Evolutionary conservation across 1,284 basidiomycete species (phyloP).

Genomic region (Apiotrichum veenhuisii): DNA sequence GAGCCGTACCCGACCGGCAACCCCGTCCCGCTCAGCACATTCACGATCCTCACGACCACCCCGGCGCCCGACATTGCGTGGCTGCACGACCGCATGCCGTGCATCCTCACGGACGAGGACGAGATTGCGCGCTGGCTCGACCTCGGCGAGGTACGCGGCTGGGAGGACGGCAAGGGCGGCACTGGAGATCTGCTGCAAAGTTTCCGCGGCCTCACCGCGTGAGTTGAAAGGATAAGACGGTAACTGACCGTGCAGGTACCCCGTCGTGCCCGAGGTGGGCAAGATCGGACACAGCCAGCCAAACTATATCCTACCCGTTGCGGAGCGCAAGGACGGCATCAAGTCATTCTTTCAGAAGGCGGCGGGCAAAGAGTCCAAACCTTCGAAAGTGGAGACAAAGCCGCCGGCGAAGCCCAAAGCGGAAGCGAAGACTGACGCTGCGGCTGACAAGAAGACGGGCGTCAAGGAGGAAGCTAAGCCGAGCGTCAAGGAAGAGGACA

Average conservation of each 20-base stretch:
- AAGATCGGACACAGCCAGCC: constrained; percentile 81
- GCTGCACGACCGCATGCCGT: constrained; percentile 90
- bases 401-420: constrained; percentile 18
- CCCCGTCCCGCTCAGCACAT: constrained; percentile 67
- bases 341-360: constrained; percentile 79
- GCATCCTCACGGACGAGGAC: constrained; percentile 65
- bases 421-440: constrained; percentile 2
- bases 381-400: neutral
- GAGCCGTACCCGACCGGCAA: constrained; percentile 52
- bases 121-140: constrained; percentile 76
- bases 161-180: constrained; percentile 54
- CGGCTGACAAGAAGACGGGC: too few relatives aligned
- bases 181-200: constrained; percentile 61
- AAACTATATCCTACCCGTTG: constrained; percentile 75
- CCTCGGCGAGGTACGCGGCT: constrained; percentile 62
- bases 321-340: constrained; percentile 78
- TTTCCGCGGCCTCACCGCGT: constrained; percentile 72
- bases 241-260: constrained; percentile 58
- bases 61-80: constrained; percentile 65
- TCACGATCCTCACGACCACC: constrained; percentile 81
- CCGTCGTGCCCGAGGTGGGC: constrained; percentile 84
- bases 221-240: constrained; percentile 23
- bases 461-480: neutral
- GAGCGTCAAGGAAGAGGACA: neutral
- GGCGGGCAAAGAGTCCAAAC: constrained; percentile 10